Evolutionary conservation across 2,329 filamentous ascomycete species (phyloP), one percentile per base, ranked within the genome.

Genomic region (Aspergillus piperis): DNA sequence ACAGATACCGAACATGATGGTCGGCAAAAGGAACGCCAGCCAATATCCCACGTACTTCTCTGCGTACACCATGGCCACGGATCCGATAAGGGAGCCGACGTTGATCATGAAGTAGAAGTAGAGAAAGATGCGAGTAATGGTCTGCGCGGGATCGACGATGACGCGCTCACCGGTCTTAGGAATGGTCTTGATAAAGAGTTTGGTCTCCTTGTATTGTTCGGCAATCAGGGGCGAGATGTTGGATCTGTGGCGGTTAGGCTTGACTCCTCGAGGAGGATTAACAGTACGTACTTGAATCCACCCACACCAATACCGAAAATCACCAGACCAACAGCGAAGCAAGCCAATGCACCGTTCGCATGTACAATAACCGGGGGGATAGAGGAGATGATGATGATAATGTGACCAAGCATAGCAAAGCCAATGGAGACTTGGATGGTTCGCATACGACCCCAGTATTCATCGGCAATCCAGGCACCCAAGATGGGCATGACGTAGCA

Each of bases 41-140:
- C 88, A 92, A 78, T 90, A 92, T 8, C 89, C 89, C 47, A 91
- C 83, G 63, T 90, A 90, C 73, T 90, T 89, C 75, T 91, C 90
- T 1, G 88, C 86, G 69, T 90, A 92, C 36, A 86, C 87, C 85
- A 89, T 91, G 69, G 78, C 80, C 61, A 89, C 83, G 72, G 86
- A 86, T 36, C 82, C 85, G 55, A 82, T 70, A 51, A 88, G 77
- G 49, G 86, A 84, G 47, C 89, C 89, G 17, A 89, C 71, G 71
- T 90, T 90, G 77, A 90, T 89, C 70, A 88, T 83, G 50, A 89
- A 81, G 75, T 91, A 91, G 74, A 90, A 91, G 73, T 85, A 88
- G 68, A 86, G 82, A 73, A 88, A 90, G 47, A 90, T 85, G 48
- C 88, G 83, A n/a, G 84, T 86, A 66, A 88, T 83, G 55, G 89